These are phyloP conservation scores for Apiospora kogelbergensis DNA, from an alignment of 2,329 filamentous ascomycete species.

Conservation along the genomic window DNA sequence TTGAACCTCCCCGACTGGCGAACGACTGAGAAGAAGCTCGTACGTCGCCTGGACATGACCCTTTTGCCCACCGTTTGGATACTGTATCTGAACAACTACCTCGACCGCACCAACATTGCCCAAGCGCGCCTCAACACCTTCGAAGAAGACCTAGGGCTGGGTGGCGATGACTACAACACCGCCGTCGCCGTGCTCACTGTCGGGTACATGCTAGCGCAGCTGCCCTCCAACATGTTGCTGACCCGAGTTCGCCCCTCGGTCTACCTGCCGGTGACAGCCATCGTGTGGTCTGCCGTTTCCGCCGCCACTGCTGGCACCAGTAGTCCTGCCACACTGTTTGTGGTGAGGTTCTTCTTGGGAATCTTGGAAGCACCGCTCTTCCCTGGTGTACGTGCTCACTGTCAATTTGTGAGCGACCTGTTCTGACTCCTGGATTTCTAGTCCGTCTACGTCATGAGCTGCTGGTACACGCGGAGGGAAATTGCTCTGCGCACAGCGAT, in stretches of 20 bases:
- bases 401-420: no score
- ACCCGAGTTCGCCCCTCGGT: conserved; percentile 24
- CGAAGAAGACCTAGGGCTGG: conserved; percentile 21
- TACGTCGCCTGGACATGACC: conserved; percentile 1
- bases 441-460: neutral
- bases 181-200: conserved; percentile 16
- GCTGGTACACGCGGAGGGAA: neutral
- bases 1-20: neutral
- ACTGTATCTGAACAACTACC: conserved; percentile 39
- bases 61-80: conserved; percentile 9
- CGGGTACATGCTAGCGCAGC: conserved; percentile 24
- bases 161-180: conserved; percentile 13
- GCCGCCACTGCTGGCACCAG: neutral
- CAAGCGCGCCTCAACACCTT: conserved; percentile 31
- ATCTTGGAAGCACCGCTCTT: neutral
- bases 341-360: conserved; percentile 6
- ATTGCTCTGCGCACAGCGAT: neutral
- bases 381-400: neutral
- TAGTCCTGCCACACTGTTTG: neutral
- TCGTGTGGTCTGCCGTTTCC: neutral
- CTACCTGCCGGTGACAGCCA: conserved; percentile 12
- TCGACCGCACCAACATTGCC: conserved; percentile 47
- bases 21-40: conserved; percentile 1
- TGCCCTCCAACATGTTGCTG: conserved; percentile 34
- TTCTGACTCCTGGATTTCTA: neutral